Evolutionary conservation across 805 yeast species (phyloP).

Genomic region (Yarrowia sp.): DNA sequence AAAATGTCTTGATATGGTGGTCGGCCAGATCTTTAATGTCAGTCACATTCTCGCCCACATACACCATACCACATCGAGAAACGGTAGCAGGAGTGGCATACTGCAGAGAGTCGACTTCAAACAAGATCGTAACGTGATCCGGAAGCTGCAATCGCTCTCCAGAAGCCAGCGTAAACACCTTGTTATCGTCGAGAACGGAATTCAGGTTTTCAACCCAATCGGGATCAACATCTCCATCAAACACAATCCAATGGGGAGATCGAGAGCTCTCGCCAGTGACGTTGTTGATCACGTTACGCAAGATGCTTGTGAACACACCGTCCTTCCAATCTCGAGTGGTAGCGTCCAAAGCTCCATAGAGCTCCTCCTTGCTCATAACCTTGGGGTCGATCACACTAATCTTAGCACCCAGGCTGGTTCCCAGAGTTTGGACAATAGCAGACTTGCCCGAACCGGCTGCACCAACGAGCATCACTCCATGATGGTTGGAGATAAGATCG

Average conservation of each 20-base stretch:
- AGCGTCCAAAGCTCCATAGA: constrained; percentile 69
- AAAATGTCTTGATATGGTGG: constrained; percentile 30
- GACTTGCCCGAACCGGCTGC: constrained; percentile 73
- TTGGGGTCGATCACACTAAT: constrained; percentile 67
- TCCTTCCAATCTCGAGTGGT: constrained; percentile 90
- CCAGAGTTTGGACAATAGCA: constrained; percentile 44
- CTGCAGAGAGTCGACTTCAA: constrained; percentile 67
- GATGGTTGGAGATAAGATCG: constrained; percentile 59
- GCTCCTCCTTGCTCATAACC: constrained; percentile 57
- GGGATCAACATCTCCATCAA: constrained; percentile 93
- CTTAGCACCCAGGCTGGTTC: background rate
- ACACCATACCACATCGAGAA: constrained; percentile 86
- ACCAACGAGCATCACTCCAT: constrained; percentile 82
- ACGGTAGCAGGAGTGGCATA: constrained; percentile 87
- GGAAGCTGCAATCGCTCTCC: constrained; percentile 82
- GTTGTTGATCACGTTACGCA: constrained; percentile 56
- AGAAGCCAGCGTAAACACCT: constrained; percentile 73
- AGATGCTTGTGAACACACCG: constrained; percentile 68
- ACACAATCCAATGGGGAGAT: constrained; percentile 68
- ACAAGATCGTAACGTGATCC: constrained; percentile 57
- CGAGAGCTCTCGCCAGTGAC: constrained; percentile 52
- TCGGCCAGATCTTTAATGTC: constrained; percentile 30
- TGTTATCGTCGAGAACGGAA: constrained; percentile 87
- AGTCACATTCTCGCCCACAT: constrained; percentile 50
- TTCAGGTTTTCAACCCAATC: constrained; percentile 89